Evolutionary conservation across 768 basidiomycete genomes (phyloP), one percentile per base, ranked within the genome.

Genomic region (Termitomyces sp.): DNA sequence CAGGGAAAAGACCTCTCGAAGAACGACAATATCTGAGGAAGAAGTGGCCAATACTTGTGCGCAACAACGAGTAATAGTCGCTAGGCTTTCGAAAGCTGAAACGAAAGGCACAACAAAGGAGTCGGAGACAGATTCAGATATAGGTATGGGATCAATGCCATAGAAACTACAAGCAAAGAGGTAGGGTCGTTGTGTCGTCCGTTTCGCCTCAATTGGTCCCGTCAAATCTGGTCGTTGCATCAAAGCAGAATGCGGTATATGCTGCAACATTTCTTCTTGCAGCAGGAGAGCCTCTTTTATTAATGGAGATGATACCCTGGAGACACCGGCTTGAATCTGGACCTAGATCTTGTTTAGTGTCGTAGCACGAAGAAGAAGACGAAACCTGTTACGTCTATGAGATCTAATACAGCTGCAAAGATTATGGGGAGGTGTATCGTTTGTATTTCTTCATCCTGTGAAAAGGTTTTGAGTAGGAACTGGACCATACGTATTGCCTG

Each of bases 381-480:
- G n/a, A 62, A 49, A 27, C 6, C 47, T 52, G 79, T 70, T 69
- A 94, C 93, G 61, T 82, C 74, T 36, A 93, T 62, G 6, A 81
- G 66, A 60, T 92, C 88, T 42, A 88, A 67, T 45, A 92, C 75
- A 6, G 83, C 86, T 2, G 84, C 76, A 58, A 95, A 88, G 15
- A 93, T 76, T 45, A 94, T 72, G 0, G 96, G 95, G 12, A 95
- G 73, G 70, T 96, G 93, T 31, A 94, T 77, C 3, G 76, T 81
- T 66, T 83, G 85, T 27, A 91, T 83, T 68, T 97, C 96, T 61
- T 98, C 94, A 64, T 98, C 96, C 65, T 93, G 91, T 1, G 86
- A 81, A 67, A 97, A 89, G 2, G 85, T 82, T 30, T 76, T 76
- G 7, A 98, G 73, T 47, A 96, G 76, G 72, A 95, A 97, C 8